Percentiles rank a stretch among this genome's conserved stretches.
These are phyloP conservation scores for Auriscalpium vulgare DNA, from an alignment of 768 basidiomycete species.

Conservation along the genomic window DNA sequence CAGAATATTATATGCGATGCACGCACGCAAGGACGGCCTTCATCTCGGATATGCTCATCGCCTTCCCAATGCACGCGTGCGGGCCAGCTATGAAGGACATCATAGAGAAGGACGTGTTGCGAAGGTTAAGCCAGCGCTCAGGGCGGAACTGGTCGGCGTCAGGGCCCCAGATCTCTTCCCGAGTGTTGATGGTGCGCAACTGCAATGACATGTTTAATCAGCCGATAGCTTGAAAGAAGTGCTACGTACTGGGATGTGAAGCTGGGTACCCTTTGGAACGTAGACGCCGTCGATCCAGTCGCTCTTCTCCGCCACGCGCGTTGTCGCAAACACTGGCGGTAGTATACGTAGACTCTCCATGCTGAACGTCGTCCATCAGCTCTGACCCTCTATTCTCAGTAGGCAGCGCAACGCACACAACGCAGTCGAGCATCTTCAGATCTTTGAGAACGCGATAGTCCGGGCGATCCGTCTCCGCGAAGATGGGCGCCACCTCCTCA, in stretches of 20 bases:
- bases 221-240: not conserved
- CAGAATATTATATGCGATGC: not conserved
- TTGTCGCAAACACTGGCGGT: slow-evolving; percentile 15
- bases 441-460: slow-evolving; percentile 15
- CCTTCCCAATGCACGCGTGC: slow-evolving; percentile 39
- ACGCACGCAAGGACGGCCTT: slow-evolving; percentile 29
- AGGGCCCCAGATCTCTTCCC: slow-evolving; percentile 41
- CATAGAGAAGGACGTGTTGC: slow-evolving; percentile 29
- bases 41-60: slow-evolving; percentile 42
- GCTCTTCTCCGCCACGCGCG: slow-evolving; percentile 8
- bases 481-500: slow-evolving; percentile 22
- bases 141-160: slow-evolving; percentile 46
- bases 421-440: slow-evolving; percentile 11
- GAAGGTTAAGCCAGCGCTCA: slow-evolving; percentile 36
- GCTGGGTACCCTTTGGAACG: slow-evolving; percentile 35
- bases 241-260: slow-evolving; percentile 28
- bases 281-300: slow-evolving; percentile 29
- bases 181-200: slow-evolving; percentile 45
- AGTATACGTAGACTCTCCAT: slow-evolving; percentile 15
- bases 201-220: slow-evolving; percentile 8
- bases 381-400: not conserved
- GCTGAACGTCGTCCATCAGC: not conserved
- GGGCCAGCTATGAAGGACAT: slow-evolving; percentile 39
- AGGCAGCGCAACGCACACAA: slow-evolving; percentile 11
- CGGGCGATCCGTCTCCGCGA: slow-evolving; percentile 8